These are phyloP conservation scores for Candida maltosa DNA, from an alignment of 805 yeast genomes.

Conservation along the genomic window DNA sequence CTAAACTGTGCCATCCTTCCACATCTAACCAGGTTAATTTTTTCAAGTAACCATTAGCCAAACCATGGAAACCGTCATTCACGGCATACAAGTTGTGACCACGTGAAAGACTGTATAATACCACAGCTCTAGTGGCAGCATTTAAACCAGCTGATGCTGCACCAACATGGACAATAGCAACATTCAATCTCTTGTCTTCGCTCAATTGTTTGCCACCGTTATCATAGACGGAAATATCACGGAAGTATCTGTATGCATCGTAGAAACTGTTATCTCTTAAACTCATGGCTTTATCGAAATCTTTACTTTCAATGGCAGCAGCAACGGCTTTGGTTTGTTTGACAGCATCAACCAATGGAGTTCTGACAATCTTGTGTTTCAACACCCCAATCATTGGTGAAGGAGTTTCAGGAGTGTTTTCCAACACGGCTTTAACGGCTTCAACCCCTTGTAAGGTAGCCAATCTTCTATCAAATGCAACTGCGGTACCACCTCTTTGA, in stretches of 20 bases:
- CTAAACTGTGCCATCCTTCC: constrained; percentile 68
- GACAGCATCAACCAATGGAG: constrained; percentile 72
- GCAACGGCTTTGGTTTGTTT: constrained; percentile 70
- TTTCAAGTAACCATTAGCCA: constrained; percentile 58
- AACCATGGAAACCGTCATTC: constrained; percentile 72
- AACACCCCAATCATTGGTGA: constrained; percentile 75
- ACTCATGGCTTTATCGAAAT: constrained; percentile 67
- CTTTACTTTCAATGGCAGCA: constrained; percentile 58
- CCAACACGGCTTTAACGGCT: constrained; percentile 73
- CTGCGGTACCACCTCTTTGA: constrained; percentile 82
- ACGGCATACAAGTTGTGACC: constrained; percentile 74
- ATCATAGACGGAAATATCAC: constrained; percentile 46
- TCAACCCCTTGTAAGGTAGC: constrained; percentile 83
- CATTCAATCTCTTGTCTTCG: constrained; percentile 49
- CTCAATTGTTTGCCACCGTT: constrained; percentile 43
- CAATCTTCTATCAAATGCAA: constrained; percentile 66
- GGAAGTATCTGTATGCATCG: constrained; percentile 60
- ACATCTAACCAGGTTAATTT: constrained; percentile 65
- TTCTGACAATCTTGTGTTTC: constrained; percentile 67
- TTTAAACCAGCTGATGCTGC: constrained; percentile 81
- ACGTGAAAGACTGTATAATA: constrained; percentile 68
- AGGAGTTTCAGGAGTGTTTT: constrained; percentile 64
- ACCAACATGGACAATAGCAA: constrained; percentile 74
- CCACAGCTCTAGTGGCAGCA: constrained; percentile 73
- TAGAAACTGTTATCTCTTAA: constrained; percentile 69